Evolutionary conservation across 768 basidiomycete species (phyloP), one percentile per base, ranked within the genome.

Genomic region (Serendipita vermifera): DNA sequence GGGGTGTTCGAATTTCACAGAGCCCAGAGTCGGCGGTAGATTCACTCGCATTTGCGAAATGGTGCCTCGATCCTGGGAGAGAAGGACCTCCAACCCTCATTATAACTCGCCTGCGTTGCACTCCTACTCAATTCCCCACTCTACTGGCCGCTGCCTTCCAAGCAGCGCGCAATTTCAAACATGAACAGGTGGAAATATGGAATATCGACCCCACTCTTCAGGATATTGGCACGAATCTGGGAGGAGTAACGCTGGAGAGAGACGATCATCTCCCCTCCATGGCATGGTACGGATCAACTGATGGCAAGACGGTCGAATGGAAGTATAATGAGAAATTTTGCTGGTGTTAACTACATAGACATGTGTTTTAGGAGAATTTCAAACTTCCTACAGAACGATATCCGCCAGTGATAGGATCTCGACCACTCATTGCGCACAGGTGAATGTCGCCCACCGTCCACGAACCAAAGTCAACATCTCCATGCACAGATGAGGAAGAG

Each of bases 401-500:
- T 64, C 79, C 81, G 13, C 78, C 81, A 58, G 81, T 73, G n/a
- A 26, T 20, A 0, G 71, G 71, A 0, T 78, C 82, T 60, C 73
- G 74, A 60, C 83, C 83, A 0, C 84, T 82, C 84, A 86, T 84
- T 39, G 73, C 70, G 69, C 83, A 86, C 31, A 86, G 70, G 64
- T 85, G 78, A 9, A 85, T 67, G 59, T 80, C 77, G 31, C 73
- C 65, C 5, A 83, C 75, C 1, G 62, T 51, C 71, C 78, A 83
- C 1, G 67, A 61, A 0, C 84, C 83, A 20, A 85, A 70, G 33
- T 77, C 61, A 22, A 80, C 71, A 3, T 57, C 54, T 39, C 5
- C n/a, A 5, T 51, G 22, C 15, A 29, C 9, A 51, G 6, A 29
- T 20, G 39, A n/a, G n/a, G n/a, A n/a, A n/a, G n/a, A n/a, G n/a